Base-by-base conservation (phyloP, 208 protist genomes). In the Vickermania ingenoplastis region DNA sequence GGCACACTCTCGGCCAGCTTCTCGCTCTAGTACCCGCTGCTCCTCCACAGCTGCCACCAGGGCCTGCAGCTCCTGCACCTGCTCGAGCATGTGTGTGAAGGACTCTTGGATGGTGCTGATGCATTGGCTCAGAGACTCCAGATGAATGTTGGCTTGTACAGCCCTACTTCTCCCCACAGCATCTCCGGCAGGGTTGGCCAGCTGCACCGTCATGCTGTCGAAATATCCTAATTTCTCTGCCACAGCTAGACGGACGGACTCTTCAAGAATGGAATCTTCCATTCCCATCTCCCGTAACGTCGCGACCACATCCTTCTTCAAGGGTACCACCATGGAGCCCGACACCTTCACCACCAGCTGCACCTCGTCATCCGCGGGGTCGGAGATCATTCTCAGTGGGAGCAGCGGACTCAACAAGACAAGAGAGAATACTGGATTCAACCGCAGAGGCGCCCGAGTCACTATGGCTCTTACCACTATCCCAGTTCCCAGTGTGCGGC, bases 211-310 rank as follows among this genome's bases (percentile, higher is more conserved):
- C 2, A 65, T 60, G 14, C 53, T 59, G 26, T 85, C 79, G 63
- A 94, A 91, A 59, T 73, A 75, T 30, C 79, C 79, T 1, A 94
- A 61, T 24, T 66, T 65, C 59, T 94, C 83, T n/a, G 68, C 70
- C 25, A 94, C 73, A 0, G 78, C 72, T 21, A 91, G 63, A 5
- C 68, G 68, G 11, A 81, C 71, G 2, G 79, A 75, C 59, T 94
- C 87, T 58, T 74, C 57, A 22, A 89, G 45, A 13, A 94, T 86
- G 17, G 83, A 77, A 22, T 70, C 60, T 67, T 86, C 73, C 57
- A 94, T 50, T 22, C 71, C 27, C 3, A 71, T 63, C 51, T 94
- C 86, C 25, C 72, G 63, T 7, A 94, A 53, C 21, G 58, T 68
- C 7, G 73, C 57, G n/a, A 92, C 73, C 14, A 82, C 41, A 53